Base-by-base conservation (phyloP, 352 stramenopile species). In the Phytophthora foliorum region DNA sequence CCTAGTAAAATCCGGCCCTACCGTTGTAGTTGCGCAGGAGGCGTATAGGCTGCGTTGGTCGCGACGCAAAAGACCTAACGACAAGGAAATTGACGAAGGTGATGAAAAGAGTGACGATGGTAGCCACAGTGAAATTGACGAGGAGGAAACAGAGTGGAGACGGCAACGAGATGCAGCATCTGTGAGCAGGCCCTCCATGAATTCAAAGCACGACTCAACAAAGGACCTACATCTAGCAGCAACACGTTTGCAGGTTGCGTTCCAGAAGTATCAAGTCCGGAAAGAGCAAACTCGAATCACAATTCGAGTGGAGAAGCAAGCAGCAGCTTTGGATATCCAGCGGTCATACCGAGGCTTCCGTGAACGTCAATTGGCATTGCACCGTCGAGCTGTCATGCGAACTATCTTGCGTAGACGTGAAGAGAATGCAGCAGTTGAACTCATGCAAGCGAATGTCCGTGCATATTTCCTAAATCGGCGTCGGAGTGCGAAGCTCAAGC, bases 391-490 rank as follows among this genome's bases (percentile, higher is more conserved):
- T 1, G 72, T 93, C 17, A 66, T 83, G 53, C 68, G 82, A 31
- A 80, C 75, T 6, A 87, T 91, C 36, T 29, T 82, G 25, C 63
- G 71, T 25, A 70, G 76, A 0, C 67, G 79, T 2, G 69, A 90
- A 55, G 65, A 93, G 49, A 75, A 72, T 34, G 85, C 82, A 4
- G 82, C 85, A 0, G 72, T 93, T 1, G 74, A 90, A 41, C 46
- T 90, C 39, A 76, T 93, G 24, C 85, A 93, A 63, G 76, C 82
- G 5, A 91, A 88, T 31, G 82, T 89, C 2, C 85, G 81, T 2
- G 67, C 81, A 10, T 93, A 89, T 39, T 53, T 93, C 41, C 54
- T 86, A n/a, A 84, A 86, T 70, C 78, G 67, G 4, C 57, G 67
- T 29, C 65, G 54, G 2, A 78, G 67, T 69, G 55, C 45, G 6